These are phyloP conservation scores for Cladorrhinum sp. DNA, from an alignment of 2,329 filamentous ascomycete genomes.

Conservation along the genomic window DNA sequence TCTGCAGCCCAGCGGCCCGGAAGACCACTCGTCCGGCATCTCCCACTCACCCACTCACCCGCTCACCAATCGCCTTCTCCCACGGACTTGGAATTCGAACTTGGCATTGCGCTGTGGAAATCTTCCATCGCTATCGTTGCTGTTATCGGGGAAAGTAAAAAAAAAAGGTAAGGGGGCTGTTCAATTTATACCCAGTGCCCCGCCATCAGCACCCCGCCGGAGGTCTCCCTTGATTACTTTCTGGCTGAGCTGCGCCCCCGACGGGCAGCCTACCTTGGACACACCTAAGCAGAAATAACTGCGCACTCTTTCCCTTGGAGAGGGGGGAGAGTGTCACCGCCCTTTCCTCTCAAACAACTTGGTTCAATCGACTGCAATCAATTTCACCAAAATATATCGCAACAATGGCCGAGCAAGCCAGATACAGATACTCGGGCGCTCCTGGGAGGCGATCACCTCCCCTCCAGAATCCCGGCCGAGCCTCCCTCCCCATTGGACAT, in stretches of 20 bases:
- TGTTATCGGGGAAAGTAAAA: too few species aligned
- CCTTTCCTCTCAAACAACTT: not conserved
- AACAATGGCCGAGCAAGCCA: constrained; percentile 26
- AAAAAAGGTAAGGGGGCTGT: not conserved
- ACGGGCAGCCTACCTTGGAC: constrained; percentile 6
- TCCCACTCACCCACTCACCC: constrained; percentile 9
- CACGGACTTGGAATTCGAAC: not conserved
- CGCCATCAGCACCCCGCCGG: constrained; percentile 18
- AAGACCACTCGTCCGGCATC: constrained; percentile 11
- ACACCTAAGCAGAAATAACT: constrained; percentile 10
- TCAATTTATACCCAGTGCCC: constrained; percentile 9
- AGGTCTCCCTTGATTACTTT: constrained; percentile 7
- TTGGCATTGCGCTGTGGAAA: not conserved
- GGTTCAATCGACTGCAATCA: not conserved
- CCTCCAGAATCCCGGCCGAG: constrained; percentile 48
- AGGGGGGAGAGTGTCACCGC: constrained; percentile 8
- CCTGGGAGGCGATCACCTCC: constrained; percentile 26
- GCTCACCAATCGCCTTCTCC: constrained; percentile 14
- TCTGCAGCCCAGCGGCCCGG: constrained; percentile 10
- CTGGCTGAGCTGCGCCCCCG: constrained; percentile 17
- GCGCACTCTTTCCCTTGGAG: constrained; percentile 9
- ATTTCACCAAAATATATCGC: not conserved
- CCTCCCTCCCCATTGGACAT: constrained; percentile 49
- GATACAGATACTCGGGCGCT: constrained; percentile 23
- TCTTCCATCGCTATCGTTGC: not conserved